Base-by-base conservation (phyloP, 2,329 filamentous ascomycete genomes). In the Sarocladium strictum region DNA sequence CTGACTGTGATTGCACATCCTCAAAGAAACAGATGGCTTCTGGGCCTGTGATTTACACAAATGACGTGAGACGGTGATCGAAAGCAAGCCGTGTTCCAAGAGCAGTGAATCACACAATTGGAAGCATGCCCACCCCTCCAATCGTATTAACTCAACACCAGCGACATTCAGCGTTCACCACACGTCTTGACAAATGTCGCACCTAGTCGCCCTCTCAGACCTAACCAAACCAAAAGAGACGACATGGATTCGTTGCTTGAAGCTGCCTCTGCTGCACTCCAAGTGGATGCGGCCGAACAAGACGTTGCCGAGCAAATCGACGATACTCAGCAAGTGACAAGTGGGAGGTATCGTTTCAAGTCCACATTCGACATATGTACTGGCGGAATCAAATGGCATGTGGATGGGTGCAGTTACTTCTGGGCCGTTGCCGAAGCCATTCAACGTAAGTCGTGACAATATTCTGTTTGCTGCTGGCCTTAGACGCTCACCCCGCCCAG, bases 361-460 rank as follows among this genome's bases (percentile, higher is more conserved):
- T 85, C 82, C 56, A 96, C 96, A 72, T 87, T 88, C 1, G 84
- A 88, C 1, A 80, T 85, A 63, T 80, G 87, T 19, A 79, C 81
- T 29, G 86, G 87, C 55, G 86, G 90, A 64, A 84, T 82, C 58
- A 95, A 96, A 75, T 96, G 90, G 89, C 92, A 87, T 69, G 88
- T 94, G 17, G 89, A 94, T 65, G 90, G 87, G 6, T 89, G 86
- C 65, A 83, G 84, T 9, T 94, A 95, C 67, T 91, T 96, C 74
- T 91, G 85, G 78, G 90, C 91, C 14, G 88, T 96, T 1, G 90
- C 86, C 26, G 76, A 86, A 58, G 90, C 91, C 2, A 72, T 96
- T 52, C 87, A 94, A 71, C 68, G 79, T 80, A 65, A 65, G 67
- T 59, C 21, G 21, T 24, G 11, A 11, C 17, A 23, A 33, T 15